Conservation (phyloP, 1,139 yeast genomes). For the Geotrichum fermentans region DNA sequence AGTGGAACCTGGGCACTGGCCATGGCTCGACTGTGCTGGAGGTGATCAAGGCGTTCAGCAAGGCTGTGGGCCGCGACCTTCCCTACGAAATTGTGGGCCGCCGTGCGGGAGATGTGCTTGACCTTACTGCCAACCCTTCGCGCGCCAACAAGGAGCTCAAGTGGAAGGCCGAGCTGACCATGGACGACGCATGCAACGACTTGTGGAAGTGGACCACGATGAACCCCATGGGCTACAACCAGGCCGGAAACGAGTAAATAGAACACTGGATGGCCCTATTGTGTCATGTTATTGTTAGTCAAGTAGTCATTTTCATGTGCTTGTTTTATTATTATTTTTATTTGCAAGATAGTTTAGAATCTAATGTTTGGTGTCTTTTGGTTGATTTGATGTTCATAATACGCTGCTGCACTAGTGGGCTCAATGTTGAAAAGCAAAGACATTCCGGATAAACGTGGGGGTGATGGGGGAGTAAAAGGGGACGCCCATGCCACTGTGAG, state of each 20-base stretch:
- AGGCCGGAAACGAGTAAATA: constrained; percentile 38
- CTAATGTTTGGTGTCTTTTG: too few relatives aligned
- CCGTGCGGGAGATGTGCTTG: constrained; percentile 74
- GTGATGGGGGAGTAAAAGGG: too few relatives aligned
- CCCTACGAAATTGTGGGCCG: constrained; percentile 63
- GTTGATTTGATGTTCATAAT: too few relatives aligned
- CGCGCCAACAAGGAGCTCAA: constrained; percentile 62
- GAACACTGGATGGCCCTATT: too few relatives aligned
- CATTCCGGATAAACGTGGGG: too few relatives aligned
- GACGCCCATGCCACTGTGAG: too few relatives aligned
- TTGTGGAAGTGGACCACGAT: constrained; percentile 73
- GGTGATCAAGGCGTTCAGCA: constrained; percentile 60
- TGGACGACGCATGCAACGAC: constrained; percentile 65
- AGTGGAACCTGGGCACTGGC: constrained; percentile 84
- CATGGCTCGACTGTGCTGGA: constrained; percentile 74
- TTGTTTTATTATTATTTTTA: too few relatives aligned
- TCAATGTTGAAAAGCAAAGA: too few relatives aligned
- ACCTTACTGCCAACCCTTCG: constrained; percentile 66
- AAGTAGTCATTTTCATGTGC: too few relatives aligned
- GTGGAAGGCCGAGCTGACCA: constrained; percentile 57
- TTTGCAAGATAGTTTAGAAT: too few relatives aligned
- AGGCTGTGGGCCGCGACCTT: constrained; percentile 61
- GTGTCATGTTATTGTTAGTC: too few relatives aligned
- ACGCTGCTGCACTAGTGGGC: too few relatives aligned
- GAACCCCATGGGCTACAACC: constrained; percentile 61